phyloP scores from a whole-genome alignment of 306 rosid species.

The Styphnolobium japonicum region DNA sequence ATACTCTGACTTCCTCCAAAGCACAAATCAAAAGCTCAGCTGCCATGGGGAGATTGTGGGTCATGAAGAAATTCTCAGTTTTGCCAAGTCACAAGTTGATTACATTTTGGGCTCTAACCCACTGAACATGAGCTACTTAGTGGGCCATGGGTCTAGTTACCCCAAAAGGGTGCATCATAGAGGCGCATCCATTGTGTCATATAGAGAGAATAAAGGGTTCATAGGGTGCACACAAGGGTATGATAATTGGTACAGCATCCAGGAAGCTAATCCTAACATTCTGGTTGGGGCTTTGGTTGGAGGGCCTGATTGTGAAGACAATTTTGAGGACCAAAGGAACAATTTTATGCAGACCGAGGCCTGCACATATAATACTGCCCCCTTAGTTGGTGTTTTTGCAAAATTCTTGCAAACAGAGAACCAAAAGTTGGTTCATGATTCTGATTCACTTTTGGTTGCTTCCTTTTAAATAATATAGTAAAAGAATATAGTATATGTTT shows the following conservation, averaged over 20 bases:
- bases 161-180: conserved; percentile 80
- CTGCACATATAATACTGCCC: conserved; percentile 88
- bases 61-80: conserved; percentile 43
- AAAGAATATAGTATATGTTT: neutral
- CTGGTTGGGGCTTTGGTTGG: conserved; percentile 86
- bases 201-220: conserved; percentile 69
- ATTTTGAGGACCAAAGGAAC: conserved; percentile 58
- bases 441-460: conserved; percentile 38
- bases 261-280: conserved; percentile 59
- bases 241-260: conserved; percentile 65
- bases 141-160: conserved; percentile 60
- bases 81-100: conserved; percentile 66
- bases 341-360: conserved; percentile 91
- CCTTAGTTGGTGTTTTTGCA: conserved; percentile 78
- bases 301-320: conserved; percentile 67
- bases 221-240: conserved; percentile 94
- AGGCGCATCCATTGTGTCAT: conserved; percentile 74
- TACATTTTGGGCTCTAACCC: conserved; percentile 79
- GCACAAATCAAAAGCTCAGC: conserved; percentile 36
- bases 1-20: conserved; percentile 59
- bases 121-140: conserved; percentile 72
- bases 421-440: conserved; percentile 29
- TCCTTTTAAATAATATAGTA: conserved; percentile 29
- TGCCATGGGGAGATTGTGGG: conserved; percentile 41
- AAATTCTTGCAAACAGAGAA: conserved; percentile 44